Percentiles rank a stretch among this genome's conserved stretches.
phyloP scores from a whole-genome alignment of 495 filamentous ascomycete genomes.

The Penicillium pancosmium region DNA sequence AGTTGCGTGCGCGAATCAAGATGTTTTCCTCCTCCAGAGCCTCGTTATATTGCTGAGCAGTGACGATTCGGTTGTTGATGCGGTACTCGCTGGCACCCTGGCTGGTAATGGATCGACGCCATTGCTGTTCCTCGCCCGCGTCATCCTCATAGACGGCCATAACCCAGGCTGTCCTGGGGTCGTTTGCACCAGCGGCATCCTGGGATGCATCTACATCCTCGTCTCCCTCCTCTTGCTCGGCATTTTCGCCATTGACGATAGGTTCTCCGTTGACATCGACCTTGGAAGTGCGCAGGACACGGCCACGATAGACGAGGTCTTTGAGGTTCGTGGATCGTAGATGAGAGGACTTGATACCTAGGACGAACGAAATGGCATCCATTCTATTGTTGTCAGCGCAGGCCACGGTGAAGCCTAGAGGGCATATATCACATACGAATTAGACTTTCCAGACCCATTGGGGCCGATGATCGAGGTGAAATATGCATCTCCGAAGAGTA shows the following conservation, averaged over 20 bases:
- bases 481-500: conserved; percentile 97
- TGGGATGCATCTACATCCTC: conserved; percentile 42
- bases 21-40: conserved; percentile 94
- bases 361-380: conserved; percentile 99
- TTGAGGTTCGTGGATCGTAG: conserved; percentile 92
- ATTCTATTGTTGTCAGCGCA: conserved; percentile 62
- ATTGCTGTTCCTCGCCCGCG: conserved; percentile 90
- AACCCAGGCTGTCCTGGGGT: conserved; percentile 94
- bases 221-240: conserved; percentile 45
- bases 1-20: conserved; percentile 95
- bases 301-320: conserved; percentile 94
- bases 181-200: conserved; percentile 59
- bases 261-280: conserved; percentile 88
- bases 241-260: conserved; percentile 54
- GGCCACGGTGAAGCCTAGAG: background rate
- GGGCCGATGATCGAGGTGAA: conserved; percentile 99
- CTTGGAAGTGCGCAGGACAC: conserved; percentile 87
- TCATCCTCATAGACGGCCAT: conserved; percentile 99
- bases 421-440: conserved; percentile 71
- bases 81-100: conserved; percentile 91
- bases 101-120: conserved; percentile 93
- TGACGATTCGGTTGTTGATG: conserved; percentile 90
- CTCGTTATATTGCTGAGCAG: conserved; percentile 90
- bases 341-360: conserved; percentile 97
- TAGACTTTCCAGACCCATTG: conserved; percentile 99